These are phyloP conservation scores for Verbena officinalis DNA, from an alignment of 257 asterid species.

Conservation along the genomic window DNA sequence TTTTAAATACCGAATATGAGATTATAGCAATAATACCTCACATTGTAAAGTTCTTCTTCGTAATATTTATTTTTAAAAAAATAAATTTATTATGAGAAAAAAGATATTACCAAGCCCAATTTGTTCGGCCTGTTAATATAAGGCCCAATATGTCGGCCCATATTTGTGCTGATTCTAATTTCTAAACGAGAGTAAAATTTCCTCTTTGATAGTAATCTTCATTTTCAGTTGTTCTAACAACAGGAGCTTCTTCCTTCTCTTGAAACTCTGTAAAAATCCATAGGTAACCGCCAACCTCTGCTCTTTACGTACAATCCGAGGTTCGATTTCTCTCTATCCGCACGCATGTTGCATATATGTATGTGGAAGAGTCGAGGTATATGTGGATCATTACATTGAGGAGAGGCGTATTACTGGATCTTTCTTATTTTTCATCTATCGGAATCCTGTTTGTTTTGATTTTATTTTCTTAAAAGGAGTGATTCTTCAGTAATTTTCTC, in stretches of 20 bases:
- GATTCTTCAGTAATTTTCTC: conserved; percentile 10
- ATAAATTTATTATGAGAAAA: no score
- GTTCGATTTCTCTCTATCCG: conserved; percentile 13
- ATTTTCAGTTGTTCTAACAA: conserved; percentile 19
- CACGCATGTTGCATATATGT: background rate
- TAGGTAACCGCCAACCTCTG: conserved; percentile 6
- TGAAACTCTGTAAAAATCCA: conserved; percentile 16
- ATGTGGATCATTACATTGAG: conserved; percentile 18
- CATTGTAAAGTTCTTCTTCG: no score
- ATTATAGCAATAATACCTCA: no score
- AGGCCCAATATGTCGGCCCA: conserved; percentile 15
- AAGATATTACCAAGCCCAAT: no score
- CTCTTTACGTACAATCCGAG: conserved; percentile 20
- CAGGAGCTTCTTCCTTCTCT: conserved; percentile 18
- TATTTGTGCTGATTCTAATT: background rate
- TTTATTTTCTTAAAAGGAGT: background rate
- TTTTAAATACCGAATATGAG: no score
- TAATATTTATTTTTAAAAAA: no score
- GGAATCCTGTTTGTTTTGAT: background rate
- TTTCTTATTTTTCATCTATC: background rate
- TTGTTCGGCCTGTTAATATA: background rate
- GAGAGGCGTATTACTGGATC: conserved; percentile 16
- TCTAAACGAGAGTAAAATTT: background rate
- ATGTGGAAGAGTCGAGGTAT: background rate
- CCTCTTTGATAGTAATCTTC: background rate